A percentile compares a stretch with the other conserved stretches of the same genome.
Evolutionary conservation across 2,329 filamentous ascomycete species (phyloP).

Genomic region (Cladosporium sp.): DNA sequence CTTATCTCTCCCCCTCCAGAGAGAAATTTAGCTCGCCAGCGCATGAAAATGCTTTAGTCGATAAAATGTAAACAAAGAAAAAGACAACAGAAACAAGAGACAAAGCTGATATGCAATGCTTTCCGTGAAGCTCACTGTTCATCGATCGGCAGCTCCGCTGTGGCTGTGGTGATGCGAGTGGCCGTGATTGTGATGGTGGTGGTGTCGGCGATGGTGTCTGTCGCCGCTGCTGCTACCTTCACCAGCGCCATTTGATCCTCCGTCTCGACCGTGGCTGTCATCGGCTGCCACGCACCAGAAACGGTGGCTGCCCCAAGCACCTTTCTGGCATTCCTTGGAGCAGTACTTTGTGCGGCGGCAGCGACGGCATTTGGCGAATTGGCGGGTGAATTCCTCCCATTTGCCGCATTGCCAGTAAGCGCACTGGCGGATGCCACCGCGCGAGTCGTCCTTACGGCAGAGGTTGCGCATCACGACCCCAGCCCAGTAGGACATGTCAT

Average conservation of each 20-base stretch:
- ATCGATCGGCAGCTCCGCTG: background rate
- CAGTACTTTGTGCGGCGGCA: constrained; percentile 90
- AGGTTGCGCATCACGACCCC: constrained; percentile 98
- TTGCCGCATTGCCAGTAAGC: constrained; percentile 98
- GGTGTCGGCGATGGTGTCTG: constrained; percentile 19
- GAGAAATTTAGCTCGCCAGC: background rate
- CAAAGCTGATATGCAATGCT: background rate
- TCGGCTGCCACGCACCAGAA: constrained; percentile 90
- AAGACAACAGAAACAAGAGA: background rate
- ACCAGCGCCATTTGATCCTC: constrained; percentile 9
- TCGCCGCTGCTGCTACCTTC: constrained; percentile 22
- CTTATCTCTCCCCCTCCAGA: background rate
- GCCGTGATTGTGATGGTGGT: constrained; percentile 18
- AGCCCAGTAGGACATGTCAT: constrained; percentile 96
- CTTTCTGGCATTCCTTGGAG: constrained; percentile 99
- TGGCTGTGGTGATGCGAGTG: constrained; percentile 20
- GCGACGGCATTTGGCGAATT: constrained; percentile 96
- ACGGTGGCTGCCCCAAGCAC: constrained; percentile 94
- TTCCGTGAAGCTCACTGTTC: background rate
- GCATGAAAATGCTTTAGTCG: background rate
- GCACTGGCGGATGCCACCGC: constrained; percentile 92
- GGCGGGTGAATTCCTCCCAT: constrained; percentile 94
- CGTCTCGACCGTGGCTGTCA: constrained; percentile 22
- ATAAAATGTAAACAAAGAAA: background rate
- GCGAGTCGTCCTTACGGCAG: constrained; percentile 93